These are phyloP conservation scores for Novymonas esmeraldas DNA, from an alignment of 208 protist genomes.

Conservation along the genomic window DNA sequence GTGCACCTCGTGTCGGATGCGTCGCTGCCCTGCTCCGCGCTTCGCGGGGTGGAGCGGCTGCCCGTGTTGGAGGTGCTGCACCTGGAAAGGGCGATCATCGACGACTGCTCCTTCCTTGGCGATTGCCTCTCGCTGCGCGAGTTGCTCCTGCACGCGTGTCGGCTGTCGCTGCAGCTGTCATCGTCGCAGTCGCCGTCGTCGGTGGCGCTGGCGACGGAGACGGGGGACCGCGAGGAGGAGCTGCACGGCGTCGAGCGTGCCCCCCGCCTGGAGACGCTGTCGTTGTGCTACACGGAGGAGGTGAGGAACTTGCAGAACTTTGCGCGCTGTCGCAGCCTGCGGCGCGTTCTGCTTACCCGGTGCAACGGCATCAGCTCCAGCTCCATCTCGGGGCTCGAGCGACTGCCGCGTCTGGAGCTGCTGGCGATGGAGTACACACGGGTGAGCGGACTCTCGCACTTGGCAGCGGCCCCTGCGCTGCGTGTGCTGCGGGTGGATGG, in stretches of 20 bases:
- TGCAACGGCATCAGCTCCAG: slow-evolving; percentile 56
- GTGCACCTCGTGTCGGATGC: slow-evolving; percentile 56
- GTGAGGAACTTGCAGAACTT: slow-evolving; percentile 44
- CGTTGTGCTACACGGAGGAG: slow-evolving; percentile 53
- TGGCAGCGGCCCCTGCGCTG: slow-evolving; percentile 33
- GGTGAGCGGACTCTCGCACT: slow-evolving; percentile 41
- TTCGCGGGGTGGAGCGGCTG: slow-evolving; percentile 48
- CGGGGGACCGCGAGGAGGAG: slow-evolving; percentile 6
- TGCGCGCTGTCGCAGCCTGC: slow-evolving; percentile 38
- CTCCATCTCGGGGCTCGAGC: slow-evolving; percentile 45
- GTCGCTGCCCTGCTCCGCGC: slow-evolving; percentile 34
- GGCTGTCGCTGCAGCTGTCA: slow-evolving; percentile 27
- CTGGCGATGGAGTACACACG: slow-evolving; percentile 69
- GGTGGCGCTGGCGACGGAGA: neutral
- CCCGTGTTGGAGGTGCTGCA: slow-evolving; percentile 59
- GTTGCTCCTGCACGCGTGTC: slow-evolving; percentile 57
- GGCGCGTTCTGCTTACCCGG: slow-evolving; percentile 46
- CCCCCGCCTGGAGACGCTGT: slow-evolving; percentile 45
- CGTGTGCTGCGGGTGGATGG: slow-evolving; percentile 46
- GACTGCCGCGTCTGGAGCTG: slow-evolving; percentile 40
- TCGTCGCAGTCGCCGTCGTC: neutral
- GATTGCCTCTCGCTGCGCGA: slow-evolving; percentile 38
- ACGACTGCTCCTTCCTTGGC: slow-evolving; percentile 49
- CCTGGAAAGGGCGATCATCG: slow-evolving; percentile 43
- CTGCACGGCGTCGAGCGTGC: slow-evolving; percentile 48